phyloP scores from a whole-genome alignment of 768 basidiomycete species.

The Pleurotus ostreatus region DNA sequence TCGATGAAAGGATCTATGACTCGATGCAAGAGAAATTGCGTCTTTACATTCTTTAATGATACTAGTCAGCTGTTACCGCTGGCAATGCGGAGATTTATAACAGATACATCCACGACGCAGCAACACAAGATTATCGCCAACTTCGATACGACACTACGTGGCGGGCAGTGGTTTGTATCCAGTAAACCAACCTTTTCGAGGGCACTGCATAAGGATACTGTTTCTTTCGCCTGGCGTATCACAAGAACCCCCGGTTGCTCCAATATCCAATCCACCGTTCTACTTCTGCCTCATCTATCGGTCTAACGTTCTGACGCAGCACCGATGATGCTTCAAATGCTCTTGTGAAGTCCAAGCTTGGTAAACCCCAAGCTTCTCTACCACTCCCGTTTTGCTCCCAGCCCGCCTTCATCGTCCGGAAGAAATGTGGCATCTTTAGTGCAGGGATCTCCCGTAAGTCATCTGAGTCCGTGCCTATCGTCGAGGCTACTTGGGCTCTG shows the following conservation, averaged over 20 bases:
- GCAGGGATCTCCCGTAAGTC: constrained; percentile 3
- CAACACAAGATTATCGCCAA: no score
- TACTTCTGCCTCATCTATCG: not conserved
- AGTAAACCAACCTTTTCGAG: no score
- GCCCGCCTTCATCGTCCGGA: not conserved
- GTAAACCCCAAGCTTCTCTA: not conserved
- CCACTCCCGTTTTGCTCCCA: not conserved
- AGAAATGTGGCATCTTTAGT: constrained; percentile 1
- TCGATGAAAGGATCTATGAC: no score
- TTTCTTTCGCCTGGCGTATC: not conserved
- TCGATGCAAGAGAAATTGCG: no score
- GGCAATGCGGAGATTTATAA: no score
- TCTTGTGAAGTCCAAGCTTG: not conserved
- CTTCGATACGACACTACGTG: no score
- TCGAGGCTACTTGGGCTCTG: not conserved
- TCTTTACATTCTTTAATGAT: no score
- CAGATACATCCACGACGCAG: no score
- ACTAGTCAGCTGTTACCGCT: no score
- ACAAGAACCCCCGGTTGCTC: not conserved
- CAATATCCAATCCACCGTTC: not conserved
- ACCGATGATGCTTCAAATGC: not conserved
- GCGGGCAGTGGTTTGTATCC: no score
- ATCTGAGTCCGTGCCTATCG: not conserved
- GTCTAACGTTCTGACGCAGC: not conserved
- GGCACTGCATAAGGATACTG: no score